Conservation (phyloP, 2,329 filamentous ascomycete species). For the Nigrospora oryzae region DNA sequence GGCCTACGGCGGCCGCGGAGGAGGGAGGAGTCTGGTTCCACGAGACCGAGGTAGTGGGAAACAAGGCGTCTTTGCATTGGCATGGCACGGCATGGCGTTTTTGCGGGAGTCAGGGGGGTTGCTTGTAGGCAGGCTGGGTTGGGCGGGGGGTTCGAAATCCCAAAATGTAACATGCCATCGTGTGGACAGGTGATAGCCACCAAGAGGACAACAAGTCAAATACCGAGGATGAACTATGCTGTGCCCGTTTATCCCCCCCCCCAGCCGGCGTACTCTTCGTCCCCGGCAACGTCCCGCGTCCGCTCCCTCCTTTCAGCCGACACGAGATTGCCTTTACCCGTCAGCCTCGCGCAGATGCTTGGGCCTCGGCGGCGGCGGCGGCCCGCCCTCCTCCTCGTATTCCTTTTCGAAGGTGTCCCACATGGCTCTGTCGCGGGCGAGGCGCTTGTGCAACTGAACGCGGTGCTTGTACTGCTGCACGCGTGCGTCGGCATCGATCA, state of each 20-base stretch:
- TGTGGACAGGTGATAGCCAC: too few relatives aligned
- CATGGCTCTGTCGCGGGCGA: constrained; percentile 55
- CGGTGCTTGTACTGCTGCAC: constrained; percentile 59
- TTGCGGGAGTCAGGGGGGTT: constrained; percentile 8
- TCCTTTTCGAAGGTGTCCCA: constrained; percentile 63
- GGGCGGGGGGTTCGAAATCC: background rate
- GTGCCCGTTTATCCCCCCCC: too few relatives aligned
- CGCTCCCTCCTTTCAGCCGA: too few relatives aligned
- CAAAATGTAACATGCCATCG: too few relatives aligned
- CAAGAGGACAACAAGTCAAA: too few relatives aligned
- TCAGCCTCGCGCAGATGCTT: constrained; percentile 9
- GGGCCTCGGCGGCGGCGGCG: constrained; percentile 9
- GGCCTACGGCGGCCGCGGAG: too few relatives aligned
- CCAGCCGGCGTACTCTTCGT: too few relatives aligned
- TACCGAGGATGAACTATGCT: too few relatives aligned
- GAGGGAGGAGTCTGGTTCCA: too few relatives aligned
- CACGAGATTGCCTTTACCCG: background rate
- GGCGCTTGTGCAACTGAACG: constrained; percentile 55
- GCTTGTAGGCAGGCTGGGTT: constrained; percentile 1
- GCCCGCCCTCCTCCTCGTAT: constrained; percentile 35
- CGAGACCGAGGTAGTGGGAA: background rate
- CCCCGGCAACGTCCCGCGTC: too few relatives aligned
- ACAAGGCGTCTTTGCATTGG: constrained; percentile 8
- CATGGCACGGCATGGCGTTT: constrained; percentile 22
- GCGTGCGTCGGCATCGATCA: constrained; percentile 65